Percentiles rank a stretch among this genome's conserved stretches.
Conservation (phyloP, 768 basidiomycete species). For the Suillus fuscotomentosus region DNA sequence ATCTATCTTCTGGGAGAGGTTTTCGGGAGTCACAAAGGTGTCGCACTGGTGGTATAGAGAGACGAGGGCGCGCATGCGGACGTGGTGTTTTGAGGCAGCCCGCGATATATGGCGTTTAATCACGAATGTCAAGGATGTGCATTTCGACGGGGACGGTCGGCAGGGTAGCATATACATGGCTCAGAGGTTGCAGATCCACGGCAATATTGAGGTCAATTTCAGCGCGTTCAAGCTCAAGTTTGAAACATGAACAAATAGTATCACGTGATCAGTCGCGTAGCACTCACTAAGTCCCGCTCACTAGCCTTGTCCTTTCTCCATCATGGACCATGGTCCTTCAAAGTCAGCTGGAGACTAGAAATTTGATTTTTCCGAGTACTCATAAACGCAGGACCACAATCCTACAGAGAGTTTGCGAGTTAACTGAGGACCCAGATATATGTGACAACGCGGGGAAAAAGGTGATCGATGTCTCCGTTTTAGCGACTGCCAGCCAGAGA, state of each 20-base stretch:
- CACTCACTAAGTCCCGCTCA: too few species aligned
- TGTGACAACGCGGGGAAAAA: neutral
- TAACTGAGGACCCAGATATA: neutral
- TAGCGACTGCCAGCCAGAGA: neutral
- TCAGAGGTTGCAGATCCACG: neutral
- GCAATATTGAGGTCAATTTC: neutral
- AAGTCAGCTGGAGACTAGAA: too few species aligned
- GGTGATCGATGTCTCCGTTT: neutral
- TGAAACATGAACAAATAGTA: too few species aligned
- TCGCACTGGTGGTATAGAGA: conserved; percentile 77
- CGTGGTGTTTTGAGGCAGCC: conserved; percentile 16
- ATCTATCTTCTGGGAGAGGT: conserved; percentile 63
- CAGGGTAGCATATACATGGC: neutral
- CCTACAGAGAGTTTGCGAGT: neutral
- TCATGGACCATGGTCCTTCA: too few species aligned
- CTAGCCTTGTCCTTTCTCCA: too few species aligned
- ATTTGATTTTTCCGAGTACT: too few species aligned
- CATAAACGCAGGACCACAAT: neutral
- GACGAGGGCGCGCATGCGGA: conserved; percentile 67
- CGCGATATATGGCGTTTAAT: neutral
- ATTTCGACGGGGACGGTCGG: neutral
- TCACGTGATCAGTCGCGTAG: too few species aligned
- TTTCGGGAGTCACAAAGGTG: conserved; percentile 69
- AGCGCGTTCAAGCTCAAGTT: too few species aligned
- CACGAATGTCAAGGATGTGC: neutral